Percentiles rank a stretch among this genome's conserved stretches.
Conservation (phyloP, 2,329 filamentous ascomycete genomes). For the Emydomyces testavorans region DNA sequence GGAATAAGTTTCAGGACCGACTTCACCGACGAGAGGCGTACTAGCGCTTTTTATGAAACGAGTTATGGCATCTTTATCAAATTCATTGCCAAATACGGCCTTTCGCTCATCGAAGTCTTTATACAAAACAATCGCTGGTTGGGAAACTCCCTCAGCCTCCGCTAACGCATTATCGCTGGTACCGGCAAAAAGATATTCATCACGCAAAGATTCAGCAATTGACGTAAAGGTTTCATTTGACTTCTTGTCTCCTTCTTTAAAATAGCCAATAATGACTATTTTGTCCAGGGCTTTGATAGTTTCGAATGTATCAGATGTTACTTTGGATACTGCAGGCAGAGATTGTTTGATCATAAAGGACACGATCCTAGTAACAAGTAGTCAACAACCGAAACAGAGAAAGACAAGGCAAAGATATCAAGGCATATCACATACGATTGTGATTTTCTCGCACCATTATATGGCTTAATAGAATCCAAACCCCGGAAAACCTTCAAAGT, state of each 20-base stretch:
- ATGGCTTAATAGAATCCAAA: slow-evolving; percentile 65
- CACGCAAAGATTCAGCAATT: slow-evolving; percentile 64
- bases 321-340: slow-evolving; percentile 74
- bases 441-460: slow-evolving; percentile 81
- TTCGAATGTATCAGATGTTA: slow-evolving; percentile 71
- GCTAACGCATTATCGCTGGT: slow-evolving; percentile 73
- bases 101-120: slow-evolving; percentile 98
- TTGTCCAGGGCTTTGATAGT: slow-evolving; percentile 98
- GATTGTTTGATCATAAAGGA: slow-evolving; percentile 98
- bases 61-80: slow-evolving; percentile 68
- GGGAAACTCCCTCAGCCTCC: slow-evolving; percentile 78
- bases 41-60: slow-evolving; percentile 74
- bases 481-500: slow-evolving; percentile 99
- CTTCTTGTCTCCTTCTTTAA: slow-evolving; percentile 66
- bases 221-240: slow-evolving; percentile 73
- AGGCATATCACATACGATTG: slow-evolving; percentile 42
- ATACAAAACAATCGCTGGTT: slow-evolving; percentile 84
- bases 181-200: slow-evolving; percentile 85
- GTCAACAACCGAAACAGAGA: slow-evolving; percentile 17
- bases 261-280: slow-evolving; percentile 84
- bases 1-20: slow-evolving; percentile 92
- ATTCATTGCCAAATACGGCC: slow-evolving; percentile 67
- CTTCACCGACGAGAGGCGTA: slow-evolving; percentile 85
- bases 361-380: slow-evolving; percentile 40
- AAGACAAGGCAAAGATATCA: not conserved